A percentile compares a stretch with the other conserved stretches of the same genome.
Evolutionary conservation across 2,329 filamentous ascomycete species (phyloP).

Genomic region (Fusarium longipes): DNA sequence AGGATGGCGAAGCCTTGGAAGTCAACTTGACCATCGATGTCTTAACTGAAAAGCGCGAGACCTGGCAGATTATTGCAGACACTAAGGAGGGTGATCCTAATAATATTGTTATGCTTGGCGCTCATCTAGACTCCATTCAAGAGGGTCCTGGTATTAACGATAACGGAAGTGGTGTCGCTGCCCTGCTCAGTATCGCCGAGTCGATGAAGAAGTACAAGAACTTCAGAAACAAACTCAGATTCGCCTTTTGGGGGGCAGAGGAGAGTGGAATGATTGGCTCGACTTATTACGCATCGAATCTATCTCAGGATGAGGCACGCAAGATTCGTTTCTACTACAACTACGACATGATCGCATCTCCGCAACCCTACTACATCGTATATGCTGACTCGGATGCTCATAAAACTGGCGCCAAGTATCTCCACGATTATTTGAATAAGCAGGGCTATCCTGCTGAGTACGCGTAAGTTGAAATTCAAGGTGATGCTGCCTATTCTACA

Average conservation of each 20-base stretch:
- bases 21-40: slow-evolving; percentile 52
- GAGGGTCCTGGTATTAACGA: slow-evolving; percentile 56
- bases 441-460: slow-evolving; percentile 48
- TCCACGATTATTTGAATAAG: slow-evolving; percentile 49
- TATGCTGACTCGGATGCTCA: slow-evolving; percentile 55
- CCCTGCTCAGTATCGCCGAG: slow-evolving; percentile 51
- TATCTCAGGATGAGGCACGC: slow-evolving; percentile 53
- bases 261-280: slow-evolving; percentile 57
- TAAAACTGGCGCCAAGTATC: slow-evolving; percentile 47
- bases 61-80: slow-evolving; percentile 56
- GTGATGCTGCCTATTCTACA: no score
- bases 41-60: slow-evolving; percentile 51
- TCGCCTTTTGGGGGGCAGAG: slow-evolving; percentile 56
- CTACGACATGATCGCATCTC: slow-evolving; percentile 74
- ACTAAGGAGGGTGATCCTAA: slow-evolving; percentile 54
- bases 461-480: background rate
- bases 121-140: slow-evolving; percentile 55
- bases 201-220: slow-evolving; percentile 51
- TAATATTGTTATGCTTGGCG: slow-evolving; percentile 55
- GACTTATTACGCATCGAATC: slow-evolving; percentile 51
- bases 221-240: slow-evolving; percentile 55
- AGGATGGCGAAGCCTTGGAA: slow-evolving; percentile 47
- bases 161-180: slow-evolving; percentile 53
- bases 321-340: slow-evolving; percentile 75
- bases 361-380: slow-evolving; percentile 52